These are phyloP conservation scores for Paecilomyces fulvus DNA, from an alignment of 2,329 filamentous ascomycete genomes.

Conservation along the genomic window DNA sequence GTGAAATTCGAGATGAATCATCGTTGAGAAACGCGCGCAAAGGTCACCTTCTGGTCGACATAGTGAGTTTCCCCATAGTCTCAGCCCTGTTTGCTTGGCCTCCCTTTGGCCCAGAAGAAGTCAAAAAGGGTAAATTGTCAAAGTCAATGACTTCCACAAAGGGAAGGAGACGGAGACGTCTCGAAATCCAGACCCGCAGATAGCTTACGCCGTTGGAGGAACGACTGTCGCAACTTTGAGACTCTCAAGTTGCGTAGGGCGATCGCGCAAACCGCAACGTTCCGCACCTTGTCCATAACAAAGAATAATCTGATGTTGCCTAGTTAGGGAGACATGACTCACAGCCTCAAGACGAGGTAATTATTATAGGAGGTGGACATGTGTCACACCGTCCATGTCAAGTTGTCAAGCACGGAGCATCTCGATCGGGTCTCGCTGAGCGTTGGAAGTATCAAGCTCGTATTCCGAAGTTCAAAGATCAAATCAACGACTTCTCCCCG, in stretches of 20 bases:
- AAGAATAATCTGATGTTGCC: background rate
- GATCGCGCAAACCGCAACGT: background rate
- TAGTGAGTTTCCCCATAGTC: background rate
- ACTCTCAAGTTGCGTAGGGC: background rate
- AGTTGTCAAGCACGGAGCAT: background rate
- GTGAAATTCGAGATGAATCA: background rate
- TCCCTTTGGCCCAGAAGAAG: background rate
- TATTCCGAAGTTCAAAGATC: background rate
- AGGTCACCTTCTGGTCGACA: background rate
- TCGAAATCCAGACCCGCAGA: background rate
- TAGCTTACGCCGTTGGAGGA: background rate
- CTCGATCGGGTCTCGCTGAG: background rate
- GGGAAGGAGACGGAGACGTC: background rate
- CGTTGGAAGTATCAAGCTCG: background rate
- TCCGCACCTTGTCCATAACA: background rate
- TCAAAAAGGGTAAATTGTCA: background rate
- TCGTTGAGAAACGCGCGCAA: background rate
- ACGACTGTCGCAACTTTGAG: background rate
- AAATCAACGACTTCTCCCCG: background rate
- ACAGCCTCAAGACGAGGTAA: background rate
- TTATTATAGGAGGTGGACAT: background rate
- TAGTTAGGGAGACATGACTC: background rate
- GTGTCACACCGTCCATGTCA: background rate
- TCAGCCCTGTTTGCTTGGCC: background rate
- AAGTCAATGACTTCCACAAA: background rate